Evolutionary conservation across 495 filamentous ascomycete species (phyloP), one percentile per base, ranked within the genome.

Genomic region (Schizothecium vesticola): DNA sequence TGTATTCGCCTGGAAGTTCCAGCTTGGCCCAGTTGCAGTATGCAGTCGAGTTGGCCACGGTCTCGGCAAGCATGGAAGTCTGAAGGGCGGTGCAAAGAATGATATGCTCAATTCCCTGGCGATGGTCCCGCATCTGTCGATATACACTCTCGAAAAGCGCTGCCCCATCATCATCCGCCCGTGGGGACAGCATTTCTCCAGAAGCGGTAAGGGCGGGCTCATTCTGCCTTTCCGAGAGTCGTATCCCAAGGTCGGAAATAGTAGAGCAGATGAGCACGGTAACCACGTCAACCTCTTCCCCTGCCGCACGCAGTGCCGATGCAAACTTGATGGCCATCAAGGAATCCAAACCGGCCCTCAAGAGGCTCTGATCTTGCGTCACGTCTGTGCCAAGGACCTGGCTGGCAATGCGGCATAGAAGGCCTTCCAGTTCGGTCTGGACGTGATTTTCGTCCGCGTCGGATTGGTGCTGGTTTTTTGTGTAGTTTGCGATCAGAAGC

Each of bases 11-110:
- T 8, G 81, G 73, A 43, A 91, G 74, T 6, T 81, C 77, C 10
- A 94, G 72, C 69, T 90, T 84, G 19, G 92, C 79, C 86, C 87
- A 90, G 71, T 96, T 96, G 75, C 88, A 89, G 75, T 96, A 94
- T 10, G 88, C 81, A 29, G 76, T 79, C 1, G 74, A 51, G 51
- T 86, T 74, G 33, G 81, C 80, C 7, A 77, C 73, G 1, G 90
- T 92, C 71, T 93, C 91, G 3, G 85, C 77, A 5, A 96, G 79
- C 91, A 96, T 94, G n/a, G 90, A 87, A 23, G 83, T 77, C 68
- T 96, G 92, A 8, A 92, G 81, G 59, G 88, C 85, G 29, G 88
- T 92, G 72, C 90, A 91, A 4, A 81, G 81, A 23, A 88, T 74
- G 26, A 92, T 74, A 22, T 82, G 79, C 9, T 85, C 80, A 26